These are phyloP conservation scores for Ogataea saltuana DNA, from an alignment of 805 yeast species.

Conservation along the genomic window DNA sequence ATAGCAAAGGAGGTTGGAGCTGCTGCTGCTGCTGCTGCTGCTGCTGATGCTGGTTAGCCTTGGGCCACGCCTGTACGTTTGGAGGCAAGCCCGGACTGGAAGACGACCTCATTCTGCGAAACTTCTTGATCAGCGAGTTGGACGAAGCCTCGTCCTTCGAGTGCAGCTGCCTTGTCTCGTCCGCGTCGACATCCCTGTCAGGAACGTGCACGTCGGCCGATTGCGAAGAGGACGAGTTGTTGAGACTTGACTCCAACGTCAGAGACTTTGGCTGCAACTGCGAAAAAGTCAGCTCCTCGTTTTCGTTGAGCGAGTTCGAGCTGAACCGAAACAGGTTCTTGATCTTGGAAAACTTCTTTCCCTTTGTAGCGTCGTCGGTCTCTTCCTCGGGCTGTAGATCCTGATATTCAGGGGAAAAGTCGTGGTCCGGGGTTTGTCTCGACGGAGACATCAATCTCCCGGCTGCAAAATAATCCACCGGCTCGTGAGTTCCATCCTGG, in stretches of 20 bases:
- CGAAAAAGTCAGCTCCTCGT: slow-evolving; percentile 13
- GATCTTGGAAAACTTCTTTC: slow-evolving; percentile 29
- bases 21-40: slow-evolving; percentile 8
- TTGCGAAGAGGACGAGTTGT: slow-evolving; percentile 5
- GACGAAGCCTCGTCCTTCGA: slow-evolving; percentile 21
- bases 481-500: slow-evolving; percentile 10
- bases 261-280: slow-evolving; percentile 10
- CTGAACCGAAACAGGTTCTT: slow-evolving; percentile 33
- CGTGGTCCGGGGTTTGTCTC: neutral
- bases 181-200: slow-evolving; percentile 13
- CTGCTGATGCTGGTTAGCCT: neutral
- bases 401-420: neutral
- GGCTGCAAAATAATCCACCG: slow-evolving; percentile 17
- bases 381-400: slow-evolving; percentile 16
- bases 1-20: slow-evolving; percentile 6
- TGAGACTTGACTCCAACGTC: slow-evolving; percentile 2
- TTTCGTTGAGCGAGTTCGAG: slow-evolving; percentile 15
- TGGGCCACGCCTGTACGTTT: neutral
- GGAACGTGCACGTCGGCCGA: neutral
- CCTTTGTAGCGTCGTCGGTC: slow-evolving; percentile 19
- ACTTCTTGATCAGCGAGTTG: slow-evolving; percentile 33
- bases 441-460: neutral
- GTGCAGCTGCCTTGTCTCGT: too few species aligned
- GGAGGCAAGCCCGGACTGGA: slow-evolving; percentile 29
- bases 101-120: slow-evolving; percentile 38